Percentiles rank a stretch among this genome's conserved stretches.
Conservation (phyloP, 2,329 filamentous ascomycete species). For the Fusarium miscanthi region DNA sequence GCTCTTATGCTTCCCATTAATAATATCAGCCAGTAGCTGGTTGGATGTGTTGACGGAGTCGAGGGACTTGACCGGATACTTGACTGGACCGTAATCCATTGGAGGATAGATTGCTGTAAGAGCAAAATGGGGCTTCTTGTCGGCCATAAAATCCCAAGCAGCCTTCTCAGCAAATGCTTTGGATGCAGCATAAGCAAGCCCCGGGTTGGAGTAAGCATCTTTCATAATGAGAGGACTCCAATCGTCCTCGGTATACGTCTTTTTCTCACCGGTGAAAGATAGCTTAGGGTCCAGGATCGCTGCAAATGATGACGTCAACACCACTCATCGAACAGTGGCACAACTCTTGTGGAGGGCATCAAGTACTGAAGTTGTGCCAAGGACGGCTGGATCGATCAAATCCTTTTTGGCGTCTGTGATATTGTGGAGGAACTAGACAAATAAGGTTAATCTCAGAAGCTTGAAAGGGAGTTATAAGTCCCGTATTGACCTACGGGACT, state of each 20-base stretch:
- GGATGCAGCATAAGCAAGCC: not conserved
- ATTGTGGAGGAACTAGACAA: not conserved
- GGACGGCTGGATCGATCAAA: not conserved
- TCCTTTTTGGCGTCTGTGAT: not conserved
- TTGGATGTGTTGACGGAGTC: not conserved
- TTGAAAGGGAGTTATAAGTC: rapidly evolving
- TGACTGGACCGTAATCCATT: not conserved
- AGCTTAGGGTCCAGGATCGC: not conserved
- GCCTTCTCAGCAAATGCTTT: not conserved
- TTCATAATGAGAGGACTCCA: not conserved
- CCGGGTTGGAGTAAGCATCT: not conserved
- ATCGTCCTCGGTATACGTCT: not conserved
- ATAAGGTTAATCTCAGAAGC: not conserved
- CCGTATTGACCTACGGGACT: not conserved
- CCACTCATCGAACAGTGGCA: not conserved
- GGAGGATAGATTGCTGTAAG: not conserved
- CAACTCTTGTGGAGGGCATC: not conserved
- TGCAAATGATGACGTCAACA: not conserved
- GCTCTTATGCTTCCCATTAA: not conserved
- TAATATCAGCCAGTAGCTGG: not conserved
- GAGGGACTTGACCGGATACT: not conserved
- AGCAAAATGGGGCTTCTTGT: not conserved
- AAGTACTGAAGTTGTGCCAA: not conserved
- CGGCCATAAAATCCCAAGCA: not conserved
- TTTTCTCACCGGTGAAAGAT: not conserved